phyloP scores from a whole-genome alignment of 1,139 yeast species.

The Taphrina populina region DNA sequence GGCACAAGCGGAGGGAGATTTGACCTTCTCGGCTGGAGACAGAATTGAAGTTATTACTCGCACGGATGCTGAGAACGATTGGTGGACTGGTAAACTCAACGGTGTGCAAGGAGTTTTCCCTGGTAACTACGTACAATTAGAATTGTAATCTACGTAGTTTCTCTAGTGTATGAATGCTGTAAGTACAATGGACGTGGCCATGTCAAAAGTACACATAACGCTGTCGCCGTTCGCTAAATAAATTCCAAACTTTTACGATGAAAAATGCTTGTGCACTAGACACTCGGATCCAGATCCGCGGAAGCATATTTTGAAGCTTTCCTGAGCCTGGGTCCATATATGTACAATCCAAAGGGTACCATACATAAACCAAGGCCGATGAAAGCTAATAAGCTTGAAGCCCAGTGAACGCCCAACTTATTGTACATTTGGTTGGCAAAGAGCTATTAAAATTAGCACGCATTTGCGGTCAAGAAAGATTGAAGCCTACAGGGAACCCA shows the following conservation, averaged over 20 bases:
- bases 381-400: conserved; percentile 13
- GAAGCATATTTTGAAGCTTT: conserved; percentile 27
- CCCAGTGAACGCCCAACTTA: conserved; percentile 29
- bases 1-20: conserved; percentile 87
- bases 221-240: not conserved
- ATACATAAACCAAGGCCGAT: conserved; percentile 7
- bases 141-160: conserved; percentile 1
- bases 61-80: conserved; percentile 75
- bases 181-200: too few relatives aligned
- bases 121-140: conserved; percentile 83
- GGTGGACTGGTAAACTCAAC: conserved; percentile 96
- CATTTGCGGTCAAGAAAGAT: not conserved
- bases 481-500: conserved; percentile 56
- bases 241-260: not conserved
- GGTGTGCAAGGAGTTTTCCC: conserved; percentile 92
- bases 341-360: conserved; percentile 15
- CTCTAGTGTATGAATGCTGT: too few relatives aligned
- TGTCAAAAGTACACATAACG: too few relatives aligned
- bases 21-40: conserved; percentile 83
- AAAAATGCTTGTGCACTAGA: not conserved
- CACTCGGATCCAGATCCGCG: conserved; percentile 3
- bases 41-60: conserved; percentile 77
- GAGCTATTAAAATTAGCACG: not conserved
- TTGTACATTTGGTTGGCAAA: conserved; percentile 24
- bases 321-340: conserved; percentile 25